These are phyloP conservation scores for Auricularia sp. DNA, from an alignment of 768 basidiomycete genomes.

Conservation along the genomic window DNA sequence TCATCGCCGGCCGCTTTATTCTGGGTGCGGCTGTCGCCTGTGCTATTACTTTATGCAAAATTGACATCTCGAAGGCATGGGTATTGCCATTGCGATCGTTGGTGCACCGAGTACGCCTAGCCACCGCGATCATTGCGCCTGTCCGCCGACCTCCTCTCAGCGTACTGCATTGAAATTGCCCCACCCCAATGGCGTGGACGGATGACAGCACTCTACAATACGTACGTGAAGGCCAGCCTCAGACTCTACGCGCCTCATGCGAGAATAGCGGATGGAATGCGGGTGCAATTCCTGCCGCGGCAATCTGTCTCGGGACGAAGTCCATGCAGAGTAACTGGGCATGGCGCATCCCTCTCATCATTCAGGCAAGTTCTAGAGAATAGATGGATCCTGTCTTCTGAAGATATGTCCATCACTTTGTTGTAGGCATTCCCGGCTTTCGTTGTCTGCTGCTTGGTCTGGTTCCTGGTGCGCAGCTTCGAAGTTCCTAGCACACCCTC, in stretches of 20 bases:
- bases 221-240: neutral
- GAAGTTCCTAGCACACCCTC: conserved; percentile 8
- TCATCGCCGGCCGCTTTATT: conserved; percentile 26
- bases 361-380: conserved; percentile 7
- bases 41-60: conserved; percentile 13
- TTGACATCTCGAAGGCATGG: conserved; percentile 8
- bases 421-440: conserved; percentile 11
- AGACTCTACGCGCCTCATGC: neutral
- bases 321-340: conserved; percentile 13
- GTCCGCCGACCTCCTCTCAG: neutral
- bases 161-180: conserved; percentile 24
- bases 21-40: conserved; percentile 21
- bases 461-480: conserved; percentile 15
- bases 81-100: conserved; percentile 8
- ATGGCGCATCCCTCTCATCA: conserved; percentile 21
- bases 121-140: neutral
- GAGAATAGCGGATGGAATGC: conserved; percentile 9
- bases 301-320: conserved; percentile 12
- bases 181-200: conserved; percentile 19
- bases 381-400: neutral
- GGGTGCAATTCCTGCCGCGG: conserved; percentile 15
- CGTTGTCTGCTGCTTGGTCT: conserved; percentile 15
- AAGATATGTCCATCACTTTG: neutral
- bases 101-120: conserved; percentile 11
- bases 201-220: conserved; percentile 9